phyloP scores from a whole-genome alignment of 441 rosid genomes.

The Adansonia madagascariensis region DNA sequence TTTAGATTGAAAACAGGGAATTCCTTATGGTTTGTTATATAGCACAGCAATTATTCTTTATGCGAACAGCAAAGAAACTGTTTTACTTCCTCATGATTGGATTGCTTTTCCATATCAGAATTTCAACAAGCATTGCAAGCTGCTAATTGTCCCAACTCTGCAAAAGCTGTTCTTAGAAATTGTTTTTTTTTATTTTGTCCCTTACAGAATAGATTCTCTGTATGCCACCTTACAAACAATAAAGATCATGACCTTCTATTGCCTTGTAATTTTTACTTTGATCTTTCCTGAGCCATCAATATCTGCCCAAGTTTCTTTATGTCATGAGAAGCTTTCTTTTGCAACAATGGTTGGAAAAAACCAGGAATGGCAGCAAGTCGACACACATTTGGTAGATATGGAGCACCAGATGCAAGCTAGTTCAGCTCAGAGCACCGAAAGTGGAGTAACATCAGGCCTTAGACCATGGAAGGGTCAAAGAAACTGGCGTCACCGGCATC shows the following conservation, averaged over 20 bases:
- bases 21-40: neutral
- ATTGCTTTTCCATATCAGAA: constrained; percentile 11
- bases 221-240: neutral
- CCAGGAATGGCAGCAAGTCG: neutral
- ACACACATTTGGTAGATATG: neutral
- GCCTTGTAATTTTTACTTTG: constrained; percentile 32
- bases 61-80: neutral
- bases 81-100: neutral
- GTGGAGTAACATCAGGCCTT: constrained; percentile 27
- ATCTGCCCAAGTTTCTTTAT: constrained; percentile 22
- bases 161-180: constrained; percentile 13
- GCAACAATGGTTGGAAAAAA: constrained; percentile 4
- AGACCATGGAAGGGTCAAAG: constrained; percentile 33
- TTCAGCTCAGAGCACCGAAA: constrained; percentile 18
- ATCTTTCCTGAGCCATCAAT: constrained; percentile 29
- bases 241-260: constrained; percentile 29
- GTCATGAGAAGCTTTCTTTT: constrained; percentile 15
- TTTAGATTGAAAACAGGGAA: too few relatives aligned
- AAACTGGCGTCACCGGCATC: constrained; percentile 19
- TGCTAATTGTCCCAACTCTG: neutral
- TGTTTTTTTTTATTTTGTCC: neutral
- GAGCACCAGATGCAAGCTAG: constrained; percentile 8
- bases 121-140: neutral
- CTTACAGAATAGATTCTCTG: neutral
- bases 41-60: neutral